Percentiles rank a stretch among this genome's conserved stretches.
These are phyloP conservation scores for Nothopassalora personata DNA, from an alignment of 2,329 filamentous ascomycete species.

Conservation along the genomic window DNA sequence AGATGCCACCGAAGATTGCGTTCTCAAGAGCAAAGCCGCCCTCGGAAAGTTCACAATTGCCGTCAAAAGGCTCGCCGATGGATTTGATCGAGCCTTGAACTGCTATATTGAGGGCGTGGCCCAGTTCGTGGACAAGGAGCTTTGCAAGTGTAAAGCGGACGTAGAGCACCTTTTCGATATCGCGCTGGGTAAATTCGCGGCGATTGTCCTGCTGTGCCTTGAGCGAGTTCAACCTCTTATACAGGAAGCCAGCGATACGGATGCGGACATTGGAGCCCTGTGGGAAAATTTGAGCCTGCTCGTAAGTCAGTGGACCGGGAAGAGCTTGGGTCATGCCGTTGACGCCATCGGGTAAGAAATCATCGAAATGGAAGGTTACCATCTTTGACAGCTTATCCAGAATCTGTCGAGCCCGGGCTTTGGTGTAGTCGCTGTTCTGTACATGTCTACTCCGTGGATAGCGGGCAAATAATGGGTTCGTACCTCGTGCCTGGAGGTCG, in stretches of 20 bases:
- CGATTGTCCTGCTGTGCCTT: neutral
- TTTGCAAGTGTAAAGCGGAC: neutral
- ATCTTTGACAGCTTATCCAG: neutral
- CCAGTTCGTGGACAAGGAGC: constrained; percentile 4
- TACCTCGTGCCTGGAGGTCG: neutral
- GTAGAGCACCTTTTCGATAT: neutral
- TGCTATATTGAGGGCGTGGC: constrained; percentile 1
- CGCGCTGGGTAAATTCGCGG: neutral
- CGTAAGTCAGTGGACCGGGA: neutral
- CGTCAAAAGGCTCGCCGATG: neutral
- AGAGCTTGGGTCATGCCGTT: neutral
- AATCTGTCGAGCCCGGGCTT: neutral
- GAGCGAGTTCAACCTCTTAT: neutral
- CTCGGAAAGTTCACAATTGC: neutral
- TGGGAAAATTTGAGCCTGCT: neutral
- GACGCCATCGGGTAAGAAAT: neutral
- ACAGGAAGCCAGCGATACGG: neutral
- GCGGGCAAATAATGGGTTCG: neutral
- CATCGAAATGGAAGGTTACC: neutral
- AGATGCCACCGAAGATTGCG: constrained; percentile 1
- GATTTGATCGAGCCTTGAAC: neutral
- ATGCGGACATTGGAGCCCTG: neutral
- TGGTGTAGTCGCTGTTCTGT: neutral
- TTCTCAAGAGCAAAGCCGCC: constrained; percentile 1
- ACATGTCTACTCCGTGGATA: neutral